Percentiles rank a stretch among this genome's conserved stretches.
These are phyloP conservation scores for Sarocladiaceae sp. DNA, from an alignment of 2,329 filamentous ascomycete genomes.

Conservation along the genomic window DNA sequence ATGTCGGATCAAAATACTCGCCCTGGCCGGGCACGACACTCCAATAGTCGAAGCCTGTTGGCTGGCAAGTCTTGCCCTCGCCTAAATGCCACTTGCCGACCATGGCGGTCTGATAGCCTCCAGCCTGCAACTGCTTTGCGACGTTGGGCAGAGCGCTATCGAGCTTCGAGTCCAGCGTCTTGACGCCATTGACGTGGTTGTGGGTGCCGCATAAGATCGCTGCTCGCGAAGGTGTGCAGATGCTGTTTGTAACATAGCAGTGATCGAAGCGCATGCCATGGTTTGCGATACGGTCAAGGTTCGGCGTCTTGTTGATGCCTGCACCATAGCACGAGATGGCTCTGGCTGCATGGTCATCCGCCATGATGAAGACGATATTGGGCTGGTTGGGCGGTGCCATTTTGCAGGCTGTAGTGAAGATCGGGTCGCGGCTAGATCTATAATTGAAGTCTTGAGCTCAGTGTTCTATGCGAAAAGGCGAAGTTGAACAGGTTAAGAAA, in stretches of 20 bases:
- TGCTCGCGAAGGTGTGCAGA: conserved; percentile 48
- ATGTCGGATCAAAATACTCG: conserved; percentile 46
- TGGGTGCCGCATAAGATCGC: conserved; percentile 46
- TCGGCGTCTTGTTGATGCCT: conserved; percentile 47
- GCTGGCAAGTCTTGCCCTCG: conserved; percentile 40
- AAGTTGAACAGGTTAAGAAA: too few relatives aligned
- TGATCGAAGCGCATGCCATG: conserved; percentile 49
- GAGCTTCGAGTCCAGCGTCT: conserved; percentile 44
- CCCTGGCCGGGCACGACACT: conserved; percentile 46
- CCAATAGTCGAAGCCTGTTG: conserved; percentile 49
- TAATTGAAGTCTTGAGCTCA: too few relatives aligned
- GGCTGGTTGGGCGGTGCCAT: conserved; percentile 10
- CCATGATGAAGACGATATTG: conserved; percentile 46
- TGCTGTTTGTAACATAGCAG: conserved; percentile 50
- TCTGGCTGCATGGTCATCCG: conserved; percentile 49
- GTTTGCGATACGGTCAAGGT: conserved; percentile 43
- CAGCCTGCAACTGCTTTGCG: conserved; percentile 41
- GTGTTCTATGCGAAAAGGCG: too few relatives aligned
- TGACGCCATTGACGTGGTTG: conserved; percentile 49
- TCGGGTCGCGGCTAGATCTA: too few relatives aligned
- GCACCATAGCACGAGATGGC: conserved; percentile 47
- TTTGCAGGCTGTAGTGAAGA: background rate
- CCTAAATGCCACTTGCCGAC: conserved; percentile 52
- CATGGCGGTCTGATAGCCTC: conserved; percentile 45
- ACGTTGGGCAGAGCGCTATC: conserved; percentile 47